These are phyloP conservation scores for Handroanthus guayacan DNA, from an alignment of 257 asterid genomes.

Conservation along the genomic window DNA sequence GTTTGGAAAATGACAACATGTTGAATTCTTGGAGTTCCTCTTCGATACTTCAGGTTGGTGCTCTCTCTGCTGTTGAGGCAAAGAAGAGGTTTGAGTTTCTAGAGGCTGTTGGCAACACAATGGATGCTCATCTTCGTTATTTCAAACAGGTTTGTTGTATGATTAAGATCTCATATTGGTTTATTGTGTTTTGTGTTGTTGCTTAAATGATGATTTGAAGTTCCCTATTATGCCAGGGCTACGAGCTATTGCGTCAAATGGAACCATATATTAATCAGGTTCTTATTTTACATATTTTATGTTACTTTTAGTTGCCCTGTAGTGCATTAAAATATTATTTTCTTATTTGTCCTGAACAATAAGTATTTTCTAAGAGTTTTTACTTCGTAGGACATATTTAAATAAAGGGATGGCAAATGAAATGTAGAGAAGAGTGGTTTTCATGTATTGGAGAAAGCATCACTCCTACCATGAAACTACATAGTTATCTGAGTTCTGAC, in stretches of 20 bases:
- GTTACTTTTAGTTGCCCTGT: constrained; percentile 1
- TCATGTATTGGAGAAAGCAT: background rate
- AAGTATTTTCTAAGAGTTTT: background rate
- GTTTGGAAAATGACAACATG: constrained; percentile 14
- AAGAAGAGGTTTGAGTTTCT: constrained; percentile 87
- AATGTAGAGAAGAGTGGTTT: background rate
- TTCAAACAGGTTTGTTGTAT: constrained; percentile 71
- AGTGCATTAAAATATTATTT: constrained; percentile 1
- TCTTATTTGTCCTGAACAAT: constrained; percentile 9
- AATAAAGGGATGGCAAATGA: background rate
- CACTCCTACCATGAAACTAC: background rate
- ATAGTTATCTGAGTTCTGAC: background rate
- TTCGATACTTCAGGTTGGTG: constrained; percentile 71
- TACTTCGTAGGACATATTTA: constrained; percentile 18
- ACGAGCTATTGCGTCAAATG: constrained; percentile 91
- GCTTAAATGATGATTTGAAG: constrained; percentile 39
- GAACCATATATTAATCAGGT: constrained; percentile 96
- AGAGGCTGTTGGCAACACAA: constrained; percentile 87
- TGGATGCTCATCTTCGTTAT: constrained; percentile 89
- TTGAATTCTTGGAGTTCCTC: constrained; percentile 30
- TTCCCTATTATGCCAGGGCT: constrained; percentile 67
- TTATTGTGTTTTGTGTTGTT: constrained; percentile 13
- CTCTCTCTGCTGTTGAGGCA: constrained; percentile 87
- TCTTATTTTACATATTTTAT: constrained; percentile 9
- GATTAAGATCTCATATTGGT: constrained; percentile 23